These are phyloP conservation scores for Rugosomyces carneus DNA, from an alignment of 1,284 basidiomycete genomes.

Conservation along the genomic window DNA sequence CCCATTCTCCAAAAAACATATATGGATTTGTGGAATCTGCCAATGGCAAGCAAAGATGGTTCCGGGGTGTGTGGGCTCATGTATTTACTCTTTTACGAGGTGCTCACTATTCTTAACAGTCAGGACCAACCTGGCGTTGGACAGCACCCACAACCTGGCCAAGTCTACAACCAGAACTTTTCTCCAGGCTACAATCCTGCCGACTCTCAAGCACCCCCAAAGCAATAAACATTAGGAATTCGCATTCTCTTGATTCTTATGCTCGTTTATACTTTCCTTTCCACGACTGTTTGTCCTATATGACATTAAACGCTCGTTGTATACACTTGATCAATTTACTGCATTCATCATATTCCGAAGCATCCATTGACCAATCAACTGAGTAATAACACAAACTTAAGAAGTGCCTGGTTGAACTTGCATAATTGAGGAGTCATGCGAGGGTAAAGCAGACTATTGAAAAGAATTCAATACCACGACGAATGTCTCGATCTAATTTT, in stretches of 20 bases:
- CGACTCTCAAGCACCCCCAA: constrained; percentile 21
- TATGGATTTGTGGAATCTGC: constrained; percentile 39
- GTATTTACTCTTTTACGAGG: background rate
- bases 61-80: constrained; percentile 23
- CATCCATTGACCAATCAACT: no score
- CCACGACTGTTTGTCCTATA: background rate
- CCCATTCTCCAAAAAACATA: constrained; percentile 35
- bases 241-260: background rate
- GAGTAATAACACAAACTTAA: no score
- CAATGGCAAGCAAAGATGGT: constrained; percentile 28
- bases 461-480: background rate
- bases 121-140: constrained; percentile 7
- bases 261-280: background rate
- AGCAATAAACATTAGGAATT: constrained; percentile 6
- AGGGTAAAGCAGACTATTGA: no score
- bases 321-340: no score
- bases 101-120: constrained; percentile 2
- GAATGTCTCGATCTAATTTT: constrained; percentile 4
- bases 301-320: no score
- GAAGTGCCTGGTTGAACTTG: no score
- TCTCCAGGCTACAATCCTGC: constrained; percentile 30
- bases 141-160: constrained; percentile 14
- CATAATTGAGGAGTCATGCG: background rate
- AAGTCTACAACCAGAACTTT: constrained; percentile 23
- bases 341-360: no score